These are phyloP conservation scores for Chytriomyces confervae DNA, from an alignment of 192 early-diverging fungal genomes.

Conservation along the genomic window DNA sequence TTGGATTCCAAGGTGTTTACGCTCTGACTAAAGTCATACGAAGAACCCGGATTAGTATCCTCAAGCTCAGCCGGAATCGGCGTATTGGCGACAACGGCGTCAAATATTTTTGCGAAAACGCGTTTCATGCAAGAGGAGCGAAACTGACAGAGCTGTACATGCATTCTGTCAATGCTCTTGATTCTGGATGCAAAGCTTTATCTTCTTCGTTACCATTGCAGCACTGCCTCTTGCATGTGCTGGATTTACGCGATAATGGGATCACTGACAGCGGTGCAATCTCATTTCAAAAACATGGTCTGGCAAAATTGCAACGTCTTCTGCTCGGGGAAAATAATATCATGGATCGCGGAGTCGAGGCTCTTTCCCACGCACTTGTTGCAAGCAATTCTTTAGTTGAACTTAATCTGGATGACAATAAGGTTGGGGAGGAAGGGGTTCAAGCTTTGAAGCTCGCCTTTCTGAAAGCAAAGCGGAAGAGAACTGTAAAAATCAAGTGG, in stretches of 20 bases:
- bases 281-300: background rate
- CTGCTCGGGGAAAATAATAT: constrained; percentile 14
- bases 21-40: background rate
- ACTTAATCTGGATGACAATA: constrained; percentile 11
- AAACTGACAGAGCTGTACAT: background rate
- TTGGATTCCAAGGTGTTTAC: constrained; percentile 13
- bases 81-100: constrained; percentile 20
- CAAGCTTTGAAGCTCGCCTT: constrained; percentile 7
- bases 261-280: constrained; percentile 17
- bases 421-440: constrained; percentile 1
- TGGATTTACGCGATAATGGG: constrained; percentile 28
- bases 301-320: background rate
- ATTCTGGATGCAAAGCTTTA: constrained; percentile 14
- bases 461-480: background rate
- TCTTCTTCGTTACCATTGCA: background rate
- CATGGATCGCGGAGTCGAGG: constrained; percentile 18
- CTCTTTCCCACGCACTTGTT: background rate
- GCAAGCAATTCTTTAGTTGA: constrained; percentile 1
- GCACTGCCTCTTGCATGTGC: background rate
- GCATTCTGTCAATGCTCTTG: background rate
- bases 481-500: constrained; percentile 11
- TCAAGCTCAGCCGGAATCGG: constrained; percentile 18
- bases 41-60: background rate
- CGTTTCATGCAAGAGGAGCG: background rate
- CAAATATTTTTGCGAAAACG: background rate